A percentile compares a stretch with the other conserved stretches of the same genome.
Conservation (phyloP, 441 rosid genomes). For the Dalechampia spathulata region DNA sequence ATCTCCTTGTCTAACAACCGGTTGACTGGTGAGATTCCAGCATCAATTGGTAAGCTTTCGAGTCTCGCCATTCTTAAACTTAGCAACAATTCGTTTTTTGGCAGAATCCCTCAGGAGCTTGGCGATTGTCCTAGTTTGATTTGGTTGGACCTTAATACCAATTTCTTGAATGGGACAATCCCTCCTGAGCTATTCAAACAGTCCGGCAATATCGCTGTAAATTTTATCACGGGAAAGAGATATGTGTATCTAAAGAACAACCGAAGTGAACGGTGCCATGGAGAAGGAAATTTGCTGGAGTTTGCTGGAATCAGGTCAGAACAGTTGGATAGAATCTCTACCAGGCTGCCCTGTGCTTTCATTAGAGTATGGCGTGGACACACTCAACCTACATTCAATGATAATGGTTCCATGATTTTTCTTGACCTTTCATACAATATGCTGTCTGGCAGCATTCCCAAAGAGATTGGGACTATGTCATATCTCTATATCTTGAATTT, state of each 20-base stretch:
- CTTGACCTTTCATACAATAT: constrained; percentile 76
- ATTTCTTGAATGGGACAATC: constrained; percentile 59
- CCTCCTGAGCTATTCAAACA: constrained; percentile 78
- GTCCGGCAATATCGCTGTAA: constrained; percentile 75
- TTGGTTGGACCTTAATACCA: constrained; percentile 92
- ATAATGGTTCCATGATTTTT: constrained; percentile 90
- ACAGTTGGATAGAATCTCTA: constrained; percentile 52
- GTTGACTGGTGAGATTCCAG: constrained; percentile 72
- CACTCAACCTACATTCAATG: constrained; percentile 66
- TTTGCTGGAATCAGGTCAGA: constrained; percentile 74
- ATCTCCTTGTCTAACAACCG: constrained; percentile 77
- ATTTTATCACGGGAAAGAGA: constrained; percentile 67
- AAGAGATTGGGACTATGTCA: constrained; percentile 68
- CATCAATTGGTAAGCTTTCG: constrained; percentile 54
- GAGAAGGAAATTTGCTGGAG: constrained; percentile 86
- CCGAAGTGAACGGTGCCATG: constrained; percentile 72
- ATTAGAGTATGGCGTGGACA: constrained; percentile 64
- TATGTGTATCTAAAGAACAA: constrained; percentile 69
- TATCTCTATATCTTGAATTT: constrained; percentile 70
- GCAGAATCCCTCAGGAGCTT: constrained; percentile 78
- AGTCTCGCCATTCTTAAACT: constrained; percentile 79
- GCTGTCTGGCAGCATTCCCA: constrained; percentile 65
- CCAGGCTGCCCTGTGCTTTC: constrained; percentile 69
- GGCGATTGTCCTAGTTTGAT: constrained; percentile 82
- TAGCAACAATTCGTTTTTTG: constrained; percentile 77